Conservation (phyloP, 169 alveolate genomes). For the Plasmodium falciparum region DNA sequence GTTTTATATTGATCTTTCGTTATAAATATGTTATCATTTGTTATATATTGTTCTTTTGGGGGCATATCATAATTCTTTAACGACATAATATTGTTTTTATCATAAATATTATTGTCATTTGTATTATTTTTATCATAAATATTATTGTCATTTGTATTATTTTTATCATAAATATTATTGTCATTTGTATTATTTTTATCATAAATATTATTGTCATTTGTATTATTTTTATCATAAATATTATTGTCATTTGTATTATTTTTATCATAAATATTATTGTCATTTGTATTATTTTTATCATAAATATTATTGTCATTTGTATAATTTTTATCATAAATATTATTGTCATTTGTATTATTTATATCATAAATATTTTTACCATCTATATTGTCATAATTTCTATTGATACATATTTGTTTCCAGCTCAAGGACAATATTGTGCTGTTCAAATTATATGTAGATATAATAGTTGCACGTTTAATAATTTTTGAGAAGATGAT, state of each 20-base stretch:
- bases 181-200: background rate
- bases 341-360: background rate
- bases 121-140: background rate
- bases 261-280: background rate
- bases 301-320: background rate
- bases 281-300: background rate
- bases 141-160: background rate
- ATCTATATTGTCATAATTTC: too few species aligned
- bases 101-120: background rate
- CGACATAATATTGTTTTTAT: background rate
- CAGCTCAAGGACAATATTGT: conserved; percentile 24
- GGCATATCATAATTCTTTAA: too few species aligned
- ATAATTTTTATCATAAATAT: background rate
- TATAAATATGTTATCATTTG: background rate
- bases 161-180: background rate
- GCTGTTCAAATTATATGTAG: conserved; percentile 36
- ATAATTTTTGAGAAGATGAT: conserved; percentile 36
- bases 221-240: background rate
- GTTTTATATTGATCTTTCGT: background rate
- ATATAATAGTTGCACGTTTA: conserved; percentile 13
- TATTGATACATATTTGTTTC: background rate
- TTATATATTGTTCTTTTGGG: background rate
- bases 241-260: background rate
- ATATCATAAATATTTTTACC: background rate
- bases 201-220: too few species aligned